Base-by-base conservation (phyloP, 148 eudicot species). In the Vaccinium darrowii region DNA sequence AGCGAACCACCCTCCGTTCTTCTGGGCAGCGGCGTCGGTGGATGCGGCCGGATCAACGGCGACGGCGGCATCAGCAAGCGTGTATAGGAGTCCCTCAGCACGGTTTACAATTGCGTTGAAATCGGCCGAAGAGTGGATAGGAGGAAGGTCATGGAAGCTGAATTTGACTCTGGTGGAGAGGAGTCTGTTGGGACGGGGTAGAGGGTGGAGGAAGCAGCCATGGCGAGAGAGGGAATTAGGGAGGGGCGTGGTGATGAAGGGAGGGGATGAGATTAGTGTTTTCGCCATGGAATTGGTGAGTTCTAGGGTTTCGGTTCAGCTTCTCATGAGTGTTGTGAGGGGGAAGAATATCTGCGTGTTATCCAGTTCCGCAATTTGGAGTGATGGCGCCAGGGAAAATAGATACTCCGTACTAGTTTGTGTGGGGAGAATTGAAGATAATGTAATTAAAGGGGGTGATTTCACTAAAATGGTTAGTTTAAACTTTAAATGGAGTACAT, bases 51-150 rank as follows among this genome's bases (percentile, higher is more conserved):
- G 75, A 71, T 92, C 86, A n/a, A 85, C 96, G 13, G 94, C 86
- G n/a, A 94, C 98, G 25, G 95, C 96, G 16, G 98, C 98, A 82
- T 95, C 99, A 9, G 99, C 98, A 4, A 97, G 81, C 52, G 99
- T 97, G 86, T 97, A 97, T 10, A 97, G 74, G 49, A 95, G 60
- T 63, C 95, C 81, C 90, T 97, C 99, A 0, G 94, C 93, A 80
- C 89, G 87, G 52, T 86, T 86, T 47, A 88, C 84, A 79, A 94
- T 81, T 13, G 93, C 90, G 16, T 65, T 63, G 39, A 95, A 84
- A 84, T 95, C 93, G 33, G 94, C 85, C 57, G 86, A 63, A 39
- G 90, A 89, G 54, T 79, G 81, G 83, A 93, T 84, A 3, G 92
- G 95, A 36, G 98, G 95, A 62, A 76, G 52, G 14, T 76, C 79